phyloP scores from a whole-genome alignment of 441 rosid species.

The Pelargonium fulgidum region DNA sequence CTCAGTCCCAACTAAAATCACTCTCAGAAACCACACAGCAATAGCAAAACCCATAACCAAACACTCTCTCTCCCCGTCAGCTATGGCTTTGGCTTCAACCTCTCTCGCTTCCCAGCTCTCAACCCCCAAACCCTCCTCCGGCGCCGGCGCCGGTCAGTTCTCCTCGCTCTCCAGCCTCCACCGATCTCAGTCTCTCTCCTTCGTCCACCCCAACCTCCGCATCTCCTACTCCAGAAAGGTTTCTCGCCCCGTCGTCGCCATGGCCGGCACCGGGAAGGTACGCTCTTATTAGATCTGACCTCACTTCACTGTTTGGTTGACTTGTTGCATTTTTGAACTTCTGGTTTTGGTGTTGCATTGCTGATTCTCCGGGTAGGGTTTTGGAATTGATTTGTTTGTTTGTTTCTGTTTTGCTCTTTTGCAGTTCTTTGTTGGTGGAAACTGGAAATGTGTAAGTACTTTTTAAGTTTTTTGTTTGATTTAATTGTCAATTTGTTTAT shows the following conservation, averaged over 20 bases:
- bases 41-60: neutral
- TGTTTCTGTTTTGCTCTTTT: no score
- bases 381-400: conserved; percentile 9
- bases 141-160: no score
- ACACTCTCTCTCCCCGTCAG: neutral
- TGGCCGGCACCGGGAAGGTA: conserved; percentile 93
- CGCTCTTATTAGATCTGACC: neutral
- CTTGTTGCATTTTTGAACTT: no score
- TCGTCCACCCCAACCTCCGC: conserved; percentile 39
- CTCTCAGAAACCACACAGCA: neutral
- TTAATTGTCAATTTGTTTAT: no score
- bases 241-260: conserved; percentile 52
- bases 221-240: conserved; percentile 46
- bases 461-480: no score
- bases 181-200: conserved; percentile 15
- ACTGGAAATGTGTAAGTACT: conserved; percentile 93
- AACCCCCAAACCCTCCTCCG: conserved; percentile 26
- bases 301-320: neutral
- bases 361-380: neutral
- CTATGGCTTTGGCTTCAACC: conserved; percentile 51
- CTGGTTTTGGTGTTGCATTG: neutral
- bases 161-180: conserved; percentile 57
- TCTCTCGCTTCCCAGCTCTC: conserved; percentile 35
- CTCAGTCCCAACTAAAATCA: neutral
- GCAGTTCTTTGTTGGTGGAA: conserved; percentile 99